A percentile compares a stretch with the other conserved stretches of the same genome.
These are phyloP conservation scores for Durotheca rogersii DNA, from an alignment of 495 filamentous ascomycete genomes.

Conservation along the genomic window DNA sequence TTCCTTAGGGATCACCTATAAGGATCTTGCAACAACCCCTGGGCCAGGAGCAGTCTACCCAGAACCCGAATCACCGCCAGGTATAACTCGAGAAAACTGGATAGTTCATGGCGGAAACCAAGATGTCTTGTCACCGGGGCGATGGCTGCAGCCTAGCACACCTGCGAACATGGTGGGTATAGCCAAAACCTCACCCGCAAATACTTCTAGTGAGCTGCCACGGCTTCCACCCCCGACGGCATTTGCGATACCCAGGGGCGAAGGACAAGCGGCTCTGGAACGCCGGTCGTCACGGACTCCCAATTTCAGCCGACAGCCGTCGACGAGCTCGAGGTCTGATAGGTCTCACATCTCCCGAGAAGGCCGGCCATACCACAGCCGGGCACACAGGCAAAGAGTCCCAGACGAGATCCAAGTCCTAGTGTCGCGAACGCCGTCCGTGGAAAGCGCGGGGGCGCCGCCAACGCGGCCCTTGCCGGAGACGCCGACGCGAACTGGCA, in stretches of 20 bases:
- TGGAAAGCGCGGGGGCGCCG: constrained; percentile 10
- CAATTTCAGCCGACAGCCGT: constrained; percentile 15
- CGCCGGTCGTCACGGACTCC: constrained; percentile 10
- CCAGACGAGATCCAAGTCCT: constrained; percentile 5
- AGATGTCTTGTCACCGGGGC: constrained; percentile 22
- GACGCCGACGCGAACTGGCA: constrained; percentile 16
- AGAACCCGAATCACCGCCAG: constrained; percentile 3
- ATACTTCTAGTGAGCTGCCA: constrained; percentile 18
- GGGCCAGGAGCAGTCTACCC: constrained; percentile 5
- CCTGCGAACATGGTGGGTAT: constrained; percentile 23
- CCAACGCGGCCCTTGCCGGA: constrained; percentile 23
- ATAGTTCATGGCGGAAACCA: constrained; percentile 9
- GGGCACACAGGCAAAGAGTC: constrained; percentile 9
- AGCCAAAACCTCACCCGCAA: constrained; percentile 13
- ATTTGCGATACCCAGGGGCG: constrained; percentile 3
- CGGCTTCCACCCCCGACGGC: constrained; percentile 15
- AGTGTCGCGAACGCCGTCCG: constrained; percentile 17
- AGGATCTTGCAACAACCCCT: constrained; percentile 25
- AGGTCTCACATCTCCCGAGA: constrained; percentile 16
- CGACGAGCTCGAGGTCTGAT: constrained; percentile 18
- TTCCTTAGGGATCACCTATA: constrained; percentile 39
- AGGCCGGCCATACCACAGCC: constrained; percentile 9
- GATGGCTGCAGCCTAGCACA: constrained; percentile 22
- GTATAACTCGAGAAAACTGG: constrained; percentile 21
- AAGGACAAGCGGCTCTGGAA: constrained; percentile 2